Evolutionary conservation across 2,329 filamentous ascomycete genomes (phyloP).

Genomic region (Tolypocladium capitatum): DNA sequence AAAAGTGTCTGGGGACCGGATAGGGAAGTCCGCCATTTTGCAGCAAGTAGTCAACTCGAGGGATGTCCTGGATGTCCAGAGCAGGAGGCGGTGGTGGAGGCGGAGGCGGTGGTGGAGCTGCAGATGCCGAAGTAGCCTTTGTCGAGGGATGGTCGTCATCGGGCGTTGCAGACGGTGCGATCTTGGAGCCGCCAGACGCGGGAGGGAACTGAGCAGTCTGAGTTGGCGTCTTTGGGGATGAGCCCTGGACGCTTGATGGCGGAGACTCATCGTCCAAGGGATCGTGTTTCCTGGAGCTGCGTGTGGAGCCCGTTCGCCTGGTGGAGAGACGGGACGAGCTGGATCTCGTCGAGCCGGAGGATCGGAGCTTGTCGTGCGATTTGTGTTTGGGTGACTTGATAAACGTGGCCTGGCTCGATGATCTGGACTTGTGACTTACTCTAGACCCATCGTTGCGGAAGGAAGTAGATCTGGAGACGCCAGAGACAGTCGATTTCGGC

Average conservation of each 20-base stretch:
- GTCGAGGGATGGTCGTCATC: conserved; percentile 19
- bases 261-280: conserved; percentile 29
- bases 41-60: conserved; percentile 81
- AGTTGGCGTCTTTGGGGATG: conserved; percentile 49
- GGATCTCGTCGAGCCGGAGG: conserved; percentile 20
- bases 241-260: conserved; percentile 35
- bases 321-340: conserved; percentile 19
- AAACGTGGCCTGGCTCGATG: conserved; percentile 45
- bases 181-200: conserved; percentile 27
- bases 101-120: conserved; percentile 28
- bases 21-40: conserved; percentile 73
- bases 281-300: conserved; percentile 21
- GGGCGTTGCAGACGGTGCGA: conserved; percentile 19
- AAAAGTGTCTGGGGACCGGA: conserved; percentile 58
- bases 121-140: conserved; percentile 25
- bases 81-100: conserved; percentile 61
- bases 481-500: conserved; percentile 32
- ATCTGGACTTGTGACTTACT: conserved; percentile 39
- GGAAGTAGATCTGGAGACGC: conserved; percentile 29
- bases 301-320: conserved; percentile 25
- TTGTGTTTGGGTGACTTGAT: conserved; percentile 25
- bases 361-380: conserved; percentile 22
- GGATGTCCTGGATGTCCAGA: conserved; percentile 55
- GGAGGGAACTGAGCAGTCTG: conserved; percentile 38
- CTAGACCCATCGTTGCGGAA: conserved; percentile 37